phyloP scores from a whole-genome alignment of 2,329 filamentous ascomycete genomes.

The Aspergillus brunneoviolaceus region DNA sequence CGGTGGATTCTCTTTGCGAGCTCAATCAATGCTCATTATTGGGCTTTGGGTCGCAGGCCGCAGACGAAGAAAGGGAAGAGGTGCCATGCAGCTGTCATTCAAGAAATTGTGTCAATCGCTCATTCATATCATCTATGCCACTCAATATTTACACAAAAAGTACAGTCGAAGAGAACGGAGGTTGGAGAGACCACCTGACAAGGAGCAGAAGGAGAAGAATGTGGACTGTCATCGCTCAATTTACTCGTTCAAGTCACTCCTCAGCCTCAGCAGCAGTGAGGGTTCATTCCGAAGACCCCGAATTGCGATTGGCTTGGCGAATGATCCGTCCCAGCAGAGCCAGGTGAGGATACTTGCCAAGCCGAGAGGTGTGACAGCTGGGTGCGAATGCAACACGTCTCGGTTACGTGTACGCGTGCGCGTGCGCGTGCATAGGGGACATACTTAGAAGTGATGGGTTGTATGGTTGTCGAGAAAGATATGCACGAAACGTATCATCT shows the following conservation, averaged over 20 bases:
- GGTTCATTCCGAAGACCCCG: no score
- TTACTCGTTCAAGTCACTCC: background rate
- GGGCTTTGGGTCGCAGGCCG: no score
- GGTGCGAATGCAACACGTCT: background rate
- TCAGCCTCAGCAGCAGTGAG: no score
- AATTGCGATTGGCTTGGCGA: background rate
- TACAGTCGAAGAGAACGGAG: background rate
- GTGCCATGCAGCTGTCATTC: no score
- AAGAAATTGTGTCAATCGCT: background rate
- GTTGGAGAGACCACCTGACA: background rate
- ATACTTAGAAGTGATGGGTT: background rate
- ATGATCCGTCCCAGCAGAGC: background rate
- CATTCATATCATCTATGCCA: slow-evolving; percentile 4
- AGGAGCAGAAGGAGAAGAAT: background rate
- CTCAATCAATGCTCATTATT: no score
- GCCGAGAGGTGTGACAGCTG: background rate
- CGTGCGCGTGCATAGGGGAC: background rate
- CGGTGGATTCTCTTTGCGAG: no score
- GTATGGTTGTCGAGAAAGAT: background rate
- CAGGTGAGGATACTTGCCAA: background rate
- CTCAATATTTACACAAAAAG: slow-evolving; percentile 10
- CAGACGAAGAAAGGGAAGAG: background rate
- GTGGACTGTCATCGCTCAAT: background rate
- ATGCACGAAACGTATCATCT: background rate
- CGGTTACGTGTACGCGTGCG: background rate